These are phyloP conservation scores for Aspergillus ellipticus DNA, from an alignment of 495 filamentous ascomycete genomes.

Conservation along the genomic window DNA sequence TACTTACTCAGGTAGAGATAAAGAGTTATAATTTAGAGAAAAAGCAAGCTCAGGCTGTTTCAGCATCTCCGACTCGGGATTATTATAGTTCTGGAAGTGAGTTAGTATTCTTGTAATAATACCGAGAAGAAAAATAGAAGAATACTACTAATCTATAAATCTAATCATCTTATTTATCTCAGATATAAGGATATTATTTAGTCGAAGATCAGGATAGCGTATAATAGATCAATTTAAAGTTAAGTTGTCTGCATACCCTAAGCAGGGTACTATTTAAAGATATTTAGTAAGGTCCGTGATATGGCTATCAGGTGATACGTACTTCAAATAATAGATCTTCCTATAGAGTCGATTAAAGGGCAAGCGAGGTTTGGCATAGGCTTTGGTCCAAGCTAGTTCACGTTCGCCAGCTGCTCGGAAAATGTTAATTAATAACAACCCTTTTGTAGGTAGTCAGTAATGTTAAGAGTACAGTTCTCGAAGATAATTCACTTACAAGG, in stretches of 20 bases:
- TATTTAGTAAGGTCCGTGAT: constrained; percentile 21
- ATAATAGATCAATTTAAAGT: constrained; percentile 23
- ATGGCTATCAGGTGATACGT: constrained; percentile 16
- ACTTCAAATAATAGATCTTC: constrained; percentile 15
- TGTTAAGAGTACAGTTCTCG: not conserved
- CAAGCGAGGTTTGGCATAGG: constrained; percentile 15
- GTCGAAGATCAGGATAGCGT: constrained; percentile 32
- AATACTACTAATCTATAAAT: constrained; percentile 34
- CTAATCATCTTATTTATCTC: constrained; percentile 23
- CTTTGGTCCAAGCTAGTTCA: constrained; percentile 16
- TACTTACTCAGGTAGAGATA: constrained; percentile 11
- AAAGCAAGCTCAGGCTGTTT: constrained; percentile 12
- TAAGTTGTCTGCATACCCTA: constrained; percentile 12
- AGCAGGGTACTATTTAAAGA: constrained; percentile 10
- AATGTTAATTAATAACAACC: constrained; percentile 13
- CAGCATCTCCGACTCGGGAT: constrained; percentile 20
- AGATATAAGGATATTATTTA: constrained; percentile 31
- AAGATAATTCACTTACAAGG: constrained; percentile 24
- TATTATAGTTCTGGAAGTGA: constrained; percentile 28
- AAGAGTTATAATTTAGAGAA: constrained; percentile 17
- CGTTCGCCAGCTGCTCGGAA: constrained; percentile 20
- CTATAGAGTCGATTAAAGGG: constrained; percentile 22
- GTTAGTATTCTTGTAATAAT: constrained; percentile 29
- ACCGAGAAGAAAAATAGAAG: constrained; percentile 25
- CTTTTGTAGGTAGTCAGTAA: not conserved